Percentiles rank a stretch among this genome's conserved stretches.
Conservation (phyloP, 768 basidiomycete species). For the Trametopsis cervina region DNA sequence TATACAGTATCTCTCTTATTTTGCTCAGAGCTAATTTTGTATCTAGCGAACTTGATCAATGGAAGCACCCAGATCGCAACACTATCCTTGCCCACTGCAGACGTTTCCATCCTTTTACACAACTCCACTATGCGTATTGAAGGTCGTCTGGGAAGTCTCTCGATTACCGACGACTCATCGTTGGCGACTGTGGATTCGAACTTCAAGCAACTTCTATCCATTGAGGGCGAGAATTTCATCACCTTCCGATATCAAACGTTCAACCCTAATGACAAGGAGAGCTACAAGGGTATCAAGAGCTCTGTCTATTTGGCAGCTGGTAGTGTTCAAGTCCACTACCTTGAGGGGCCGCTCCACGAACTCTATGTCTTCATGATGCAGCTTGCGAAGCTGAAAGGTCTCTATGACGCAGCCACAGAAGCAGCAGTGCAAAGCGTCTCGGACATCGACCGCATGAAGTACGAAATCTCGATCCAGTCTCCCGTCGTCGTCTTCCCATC, state of each 20-base stretch:
- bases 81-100: slow-evolving; percentile 83
- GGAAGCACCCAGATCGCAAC: slow-evolving; percentile 70
- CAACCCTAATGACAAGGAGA: slow-evolving; percentile 59
- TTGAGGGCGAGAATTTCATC: slow-evolving; percentile 91
- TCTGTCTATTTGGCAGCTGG: slow-evolving; percentile 77
- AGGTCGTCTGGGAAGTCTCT: slow-evolving; percentile 78
- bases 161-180: slow-evolving; percentile 67
- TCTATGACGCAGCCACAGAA: slow-evolving; percentile 92
- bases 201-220: slow-evolving; percentile 84
- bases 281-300: slow-evolving; percentile 77
- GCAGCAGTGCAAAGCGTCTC: slow-evolving; percentile 89
- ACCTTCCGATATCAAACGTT: slow-evolving; percentile 92
- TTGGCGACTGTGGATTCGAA: slow-evolving; percentile 44
- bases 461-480: slow-evolving; percentile 82
- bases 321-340: slow-evolving; percentile 82
- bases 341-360: slow-evolving; percentile 86
- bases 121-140: slow-evolving; percentile 69
- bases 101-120: slow-evolving; percentile 70
- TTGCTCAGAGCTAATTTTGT: slow-evolving; percentile 4
- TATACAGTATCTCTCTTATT: slow-evolving; percentile 28
- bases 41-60: slow-evolving; percentile 70
- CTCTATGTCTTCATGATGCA: slow-evolving; percentile 79
- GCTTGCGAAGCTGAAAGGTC: slow-evolving; percentile 83
- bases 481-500: slow-evolving; percentile 89
- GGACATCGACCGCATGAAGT: slow-evolving; percentile 93